Percentiles rank a stretch among this genome's conserved stretches.
Evolutionary conservation across 2,329 filamentous ascomycete genomes (phyloP).

Genomic region (Aspergillus sp.): DNA sequence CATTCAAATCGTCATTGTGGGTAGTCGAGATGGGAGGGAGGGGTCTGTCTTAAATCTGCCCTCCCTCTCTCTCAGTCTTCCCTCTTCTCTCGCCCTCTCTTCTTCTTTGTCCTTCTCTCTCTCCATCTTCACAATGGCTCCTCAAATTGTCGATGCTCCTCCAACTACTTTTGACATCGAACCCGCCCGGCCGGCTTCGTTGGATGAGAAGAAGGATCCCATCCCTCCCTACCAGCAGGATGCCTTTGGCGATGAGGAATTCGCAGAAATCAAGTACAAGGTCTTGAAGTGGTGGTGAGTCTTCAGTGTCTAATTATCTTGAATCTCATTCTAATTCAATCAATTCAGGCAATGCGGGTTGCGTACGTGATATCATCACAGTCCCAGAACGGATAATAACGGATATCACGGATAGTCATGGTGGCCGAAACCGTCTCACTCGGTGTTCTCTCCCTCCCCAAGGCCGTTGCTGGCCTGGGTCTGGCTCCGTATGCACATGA

Average conservation of each 20-base stretch:
- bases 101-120: neutral
- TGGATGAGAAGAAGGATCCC: conserved; percentile 17
- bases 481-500: conserved; percentile 42
- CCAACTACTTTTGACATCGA: conserved; percentile 9
- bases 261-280: conserved; percentile 46
- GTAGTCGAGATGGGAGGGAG: no score
- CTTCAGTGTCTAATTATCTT: neutral
- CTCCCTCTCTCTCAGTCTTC: neutral
- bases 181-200: conserved; percentile 5
- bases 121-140: conserved; percentile 6
- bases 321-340: conserved; percentile 19
- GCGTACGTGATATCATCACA: conserved; percentile 19
- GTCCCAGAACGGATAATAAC: neutral
- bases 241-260: conserved; percentile 37
- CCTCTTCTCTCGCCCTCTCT: neutral
- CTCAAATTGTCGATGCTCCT: conserved; percentile 8
- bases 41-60: no score
- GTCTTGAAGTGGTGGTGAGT: conserved; percentile 44
- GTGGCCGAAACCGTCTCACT: conserved; percentile 57
- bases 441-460: conserved; percentile 53
- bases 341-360: conserved; percentile 40
- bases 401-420: conserved; percentile 38
- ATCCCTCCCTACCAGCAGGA: conserved; percentile 21
- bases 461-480: conserved; percentile 49
- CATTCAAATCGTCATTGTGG: no score